A percentile compares a stretch with the other conserved stretches of the same genome.
Evolutionary conservation across 1,139 yeast species (phyloP).

Genomic region (Blastobotrys persicus): DNA sequence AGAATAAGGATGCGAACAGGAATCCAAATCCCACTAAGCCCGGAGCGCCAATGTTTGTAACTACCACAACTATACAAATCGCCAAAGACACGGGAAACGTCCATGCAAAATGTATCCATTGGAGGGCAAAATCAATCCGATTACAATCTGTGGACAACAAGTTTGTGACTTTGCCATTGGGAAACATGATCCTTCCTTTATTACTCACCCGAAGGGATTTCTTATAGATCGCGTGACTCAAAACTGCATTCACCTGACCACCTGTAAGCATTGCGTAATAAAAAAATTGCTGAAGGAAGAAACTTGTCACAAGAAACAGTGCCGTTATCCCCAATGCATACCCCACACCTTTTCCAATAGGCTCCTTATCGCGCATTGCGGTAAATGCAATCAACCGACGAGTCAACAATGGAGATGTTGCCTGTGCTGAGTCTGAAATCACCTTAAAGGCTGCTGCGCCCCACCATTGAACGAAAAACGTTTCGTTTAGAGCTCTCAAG

Average conservation of each 20-base stretch:
- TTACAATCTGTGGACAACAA: conserved; percentile 77
- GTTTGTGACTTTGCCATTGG: conserved; percentile 69
- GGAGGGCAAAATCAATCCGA: conserved; percentile 72
- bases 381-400: conserved; percentile 54
- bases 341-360: conserved; percentile 53
- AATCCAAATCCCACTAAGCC: conserved; percentile 63
- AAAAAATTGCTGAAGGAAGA: conserved; percentile 61
- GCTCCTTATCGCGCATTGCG: conserved; percentile 15
- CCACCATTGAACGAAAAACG: conserved; percentile 54
- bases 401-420: conserved; percentile 50
- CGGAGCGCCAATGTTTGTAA: conserved; percentile 69
- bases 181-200: conserved; percentile 56
- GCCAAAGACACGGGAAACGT: conserved; percentile 67
- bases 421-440: conserved; percentile 50
- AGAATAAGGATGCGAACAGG: conserved; percentile 35
- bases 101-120: conserved; percentile 64
- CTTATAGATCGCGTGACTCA: conserved; percentile 62
- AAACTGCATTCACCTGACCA: conserved; percentile 61
- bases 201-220: conserved; percentile 64
- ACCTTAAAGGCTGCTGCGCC: conserved; percentile 45
- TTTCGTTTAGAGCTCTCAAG: conserved; percentile 49
- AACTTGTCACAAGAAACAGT: conserved; percentile 48
- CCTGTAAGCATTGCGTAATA: conserved; percentile 63
- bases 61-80: conserved; percentile 58
- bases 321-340: conserved; percentile 55